Evolutionary conservation across 805 yeast species (phyloP), one percentile per base, ranked within the genome.

Genomic region (Metschnikowia bowlesiae): DNA sequence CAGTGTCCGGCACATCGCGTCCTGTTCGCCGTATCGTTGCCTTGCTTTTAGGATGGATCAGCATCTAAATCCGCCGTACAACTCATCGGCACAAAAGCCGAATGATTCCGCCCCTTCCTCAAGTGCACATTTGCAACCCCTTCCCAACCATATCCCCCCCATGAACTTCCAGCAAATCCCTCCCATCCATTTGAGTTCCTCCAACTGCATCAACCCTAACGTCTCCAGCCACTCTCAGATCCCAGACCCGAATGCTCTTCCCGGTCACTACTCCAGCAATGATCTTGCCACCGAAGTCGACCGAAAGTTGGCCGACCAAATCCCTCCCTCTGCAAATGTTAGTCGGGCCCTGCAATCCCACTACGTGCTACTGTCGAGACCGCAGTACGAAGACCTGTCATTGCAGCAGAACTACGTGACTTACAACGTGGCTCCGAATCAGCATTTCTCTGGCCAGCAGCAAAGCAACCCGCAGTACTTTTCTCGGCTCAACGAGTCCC

Each of bases 1-100:
- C 41, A 39, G 43, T 26, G 43, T 39, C 43, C 34, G 29, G 43
- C 14, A 18, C 22, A 29, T 39, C 43, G 14, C 34, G n/a, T 29
- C 43, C 16, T n/a, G 9, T 39, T 18, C 34, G 22, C 34, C 29
- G 22, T 33, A 22, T 26, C 26, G 11, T 14, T 33, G 18, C 38
- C 38, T 22, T 32, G 36, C 38, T 42, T 33, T n/a, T 26, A 42
- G 45, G 31, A 42, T 42, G 45, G 45, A 42, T 18, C 45, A 16
- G 28, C 45, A 42, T 33, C 26, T 32, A 22, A 32, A 13, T 5
- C 34, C 45, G 45, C 45, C 45, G 26, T n/a, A 18, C 44, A 16
- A 8, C n/a, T 33, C 38, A 8, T n/a, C 37, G 34, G 43, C 34
- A 6, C 43, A 29, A 18, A 42, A 29, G 18, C 29, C 9, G 14